Conservation (phyloP, 2,329 filamentous ascomycete species). For the Microdochium trichocladiopsis region DNA sequence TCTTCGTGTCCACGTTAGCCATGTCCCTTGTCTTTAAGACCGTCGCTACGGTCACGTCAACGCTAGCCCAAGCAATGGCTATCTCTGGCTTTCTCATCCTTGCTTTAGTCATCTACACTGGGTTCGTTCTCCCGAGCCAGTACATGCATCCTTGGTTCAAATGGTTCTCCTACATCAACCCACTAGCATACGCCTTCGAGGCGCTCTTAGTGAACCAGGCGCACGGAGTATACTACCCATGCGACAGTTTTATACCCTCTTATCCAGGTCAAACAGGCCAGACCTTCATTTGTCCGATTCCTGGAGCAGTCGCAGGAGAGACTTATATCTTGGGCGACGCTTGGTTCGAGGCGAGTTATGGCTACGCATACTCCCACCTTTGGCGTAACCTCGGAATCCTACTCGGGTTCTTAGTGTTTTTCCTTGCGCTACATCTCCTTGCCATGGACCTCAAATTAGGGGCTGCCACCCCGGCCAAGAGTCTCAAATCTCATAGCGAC, state of each 20-base stretch:
- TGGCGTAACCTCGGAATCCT: conserved; percentile 77
- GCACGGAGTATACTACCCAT: neutral
- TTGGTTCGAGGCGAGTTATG: conserved; percentile 45
- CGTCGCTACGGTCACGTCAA: conserved; percentile 46
- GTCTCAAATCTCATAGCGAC: neutral
- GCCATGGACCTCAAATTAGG: neutral
- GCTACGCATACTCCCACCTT: conserved; percentile 49
- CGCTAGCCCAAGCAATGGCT: conserved; percentile 53
- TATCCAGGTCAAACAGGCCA: neutral
- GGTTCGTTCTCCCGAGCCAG: conserved; percentile 52
- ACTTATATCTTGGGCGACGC: conserved; percentile 42
- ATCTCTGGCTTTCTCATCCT: conserved; percentile 42
- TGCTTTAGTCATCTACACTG: conserved; percentile 53
- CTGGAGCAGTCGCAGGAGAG: neutral
- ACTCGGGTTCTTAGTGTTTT: neutral
- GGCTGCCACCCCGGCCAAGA: neutral
- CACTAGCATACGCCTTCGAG: conserved; percentile 64
- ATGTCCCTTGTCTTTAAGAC: conserved; percentile 53
- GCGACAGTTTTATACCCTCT: neutral
- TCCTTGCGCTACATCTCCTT: neutral
- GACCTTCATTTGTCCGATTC: neutral
- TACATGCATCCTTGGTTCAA: conserved; percentile 41
- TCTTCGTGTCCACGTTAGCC: conserved; percentile 37
- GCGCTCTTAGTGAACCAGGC: conserved; percentile 55
- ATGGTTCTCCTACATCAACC: conserved; percentile 60